Evolutionary conservation across 176 grass and related monocot species (phyloP).

Genomic region (Neostapfia colusana): DNA sequence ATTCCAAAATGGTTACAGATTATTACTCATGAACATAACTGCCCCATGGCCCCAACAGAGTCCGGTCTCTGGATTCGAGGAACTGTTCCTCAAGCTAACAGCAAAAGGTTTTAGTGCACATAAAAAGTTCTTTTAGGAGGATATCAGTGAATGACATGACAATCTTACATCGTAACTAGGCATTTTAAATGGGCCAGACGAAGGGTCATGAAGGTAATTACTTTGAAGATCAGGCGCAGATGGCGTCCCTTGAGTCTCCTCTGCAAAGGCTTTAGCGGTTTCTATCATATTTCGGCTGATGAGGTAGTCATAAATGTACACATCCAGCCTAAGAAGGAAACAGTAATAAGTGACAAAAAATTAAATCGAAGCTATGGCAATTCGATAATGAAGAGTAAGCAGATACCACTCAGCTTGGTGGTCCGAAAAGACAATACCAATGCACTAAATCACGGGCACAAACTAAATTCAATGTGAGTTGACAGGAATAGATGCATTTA

Average conservation of each 20-base stretch:
- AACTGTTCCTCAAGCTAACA: background rate
- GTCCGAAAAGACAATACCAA: background rate
- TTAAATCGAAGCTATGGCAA: background rate
- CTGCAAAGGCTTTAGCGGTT: background rate
- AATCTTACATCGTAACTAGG: too few relatives aligned
- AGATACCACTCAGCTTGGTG: background rate
- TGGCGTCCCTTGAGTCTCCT: background rate
- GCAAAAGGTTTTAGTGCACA: background rate
- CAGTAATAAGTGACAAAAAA: background rate
- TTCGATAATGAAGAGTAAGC: background rate
- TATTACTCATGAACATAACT: background rate
- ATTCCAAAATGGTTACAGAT: background rate
- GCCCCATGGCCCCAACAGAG: background rate
- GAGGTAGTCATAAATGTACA: conserved; percentile 16
- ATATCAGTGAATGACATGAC: background rate
- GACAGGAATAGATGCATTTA: background rate
- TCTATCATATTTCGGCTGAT: background rate
- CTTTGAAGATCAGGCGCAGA: background rate
- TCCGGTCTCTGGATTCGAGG: background rate
- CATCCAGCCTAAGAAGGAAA: conserved; percentile 12
- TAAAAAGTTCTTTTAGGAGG: background rate
- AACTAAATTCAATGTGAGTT: background rate
- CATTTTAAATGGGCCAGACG: background rate
- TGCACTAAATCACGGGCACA: background rate
- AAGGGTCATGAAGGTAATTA: background rate